A percentile compares a stretch with the other conserved stretches of the same genome.
Evolutionary conservation across 148 eudicot species (phyloP).

Genomic region (Nyssa sinensis): DNA sequence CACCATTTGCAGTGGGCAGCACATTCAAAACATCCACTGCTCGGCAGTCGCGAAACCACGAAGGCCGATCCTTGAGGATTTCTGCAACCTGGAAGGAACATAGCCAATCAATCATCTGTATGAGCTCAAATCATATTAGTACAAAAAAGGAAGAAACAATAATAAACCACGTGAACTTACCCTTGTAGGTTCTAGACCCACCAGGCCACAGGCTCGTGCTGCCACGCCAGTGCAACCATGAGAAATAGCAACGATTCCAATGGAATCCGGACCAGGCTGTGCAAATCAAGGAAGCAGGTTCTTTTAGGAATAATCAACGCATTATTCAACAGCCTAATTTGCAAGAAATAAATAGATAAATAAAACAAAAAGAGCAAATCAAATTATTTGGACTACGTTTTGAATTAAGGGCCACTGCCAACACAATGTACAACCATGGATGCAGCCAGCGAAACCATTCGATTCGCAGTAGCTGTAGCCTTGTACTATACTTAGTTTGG

Average conservation of each 20-base stretch:
- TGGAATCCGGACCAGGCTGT: constrained; percentile 99
- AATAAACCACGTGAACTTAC: constrained; percentile 35
- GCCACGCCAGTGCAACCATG: constrained; percentile 99
- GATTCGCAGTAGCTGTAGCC: too few relatives aligned
- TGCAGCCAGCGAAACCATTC: too few relatives aligned
- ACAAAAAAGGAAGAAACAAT: background rate
- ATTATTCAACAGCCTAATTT: background rate
- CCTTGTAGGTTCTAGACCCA: constrained; percentile 98
- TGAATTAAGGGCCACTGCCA: background rate
- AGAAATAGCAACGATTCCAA: constrained; percentile 99
- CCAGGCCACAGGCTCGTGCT: constrained; percentile 98
- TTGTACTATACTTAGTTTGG: too few relatives aligned
- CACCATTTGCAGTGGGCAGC: constrained; percentile 98
- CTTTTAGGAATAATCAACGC: background rate
- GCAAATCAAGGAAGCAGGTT: constrained; percentile 7
- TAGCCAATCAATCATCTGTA: background rate
- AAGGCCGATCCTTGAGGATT: constrained; percentile 97
- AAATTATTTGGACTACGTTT: background rate
- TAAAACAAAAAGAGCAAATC: background rate
- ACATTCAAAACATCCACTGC: constrained; percentile 93
- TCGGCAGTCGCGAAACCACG: constrained; percentile 99
- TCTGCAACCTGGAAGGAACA: constrained; percentile 72
- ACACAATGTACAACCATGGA: too few relatives aligned
- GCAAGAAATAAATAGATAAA: background rate
- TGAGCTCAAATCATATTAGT: background rate